Evolutionary conservation across 768 basidiomycete species (phyloP).

Genomic region (Trametes meyenii): DNA sequence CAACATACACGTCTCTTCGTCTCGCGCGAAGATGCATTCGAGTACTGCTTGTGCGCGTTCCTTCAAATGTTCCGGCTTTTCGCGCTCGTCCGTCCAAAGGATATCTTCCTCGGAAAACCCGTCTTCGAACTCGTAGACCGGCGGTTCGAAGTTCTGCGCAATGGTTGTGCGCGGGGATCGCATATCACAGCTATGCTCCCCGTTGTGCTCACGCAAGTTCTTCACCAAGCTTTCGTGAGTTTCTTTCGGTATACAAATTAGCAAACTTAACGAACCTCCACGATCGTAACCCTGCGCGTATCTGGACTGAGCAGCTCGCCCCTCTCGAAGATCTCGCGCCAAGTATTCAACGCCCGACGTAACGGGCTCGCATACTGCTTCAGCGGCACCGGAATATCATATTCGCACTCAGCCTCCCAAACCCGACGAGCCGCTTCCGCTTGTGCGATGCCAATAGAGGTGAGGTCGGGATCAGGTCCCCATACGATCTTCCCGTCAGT

Average conservation of each 20-base stretch:
- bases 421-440: constrained; percentile 46
- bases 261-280: constrained; percentile 50
- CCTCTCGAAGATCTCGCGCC: constrained; percentile 51
- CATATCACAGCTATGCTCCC: constrained; percentile 73
- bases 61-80: constrained; percentile 49
- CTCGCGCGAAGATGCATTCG: constrained; percentile 55
- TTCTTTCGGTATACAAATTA: neutral
- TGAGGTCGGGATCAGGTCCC: constrained; percentile 78
- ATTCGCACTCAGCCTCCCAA: constrained; percentile 47
- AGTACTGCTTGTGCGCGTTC: constrained; percentile 53
- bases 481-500: constrained; percentile 69
- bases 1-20: constrained; percentile 51
- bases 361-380: constrained; percentile 65
- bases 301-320: constrained; percentile 18
- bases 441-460: constrained; percentile 57
- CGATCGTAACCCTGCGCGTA: constrained; percentile 42
- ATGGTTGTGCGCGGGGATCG: constrained; percentile 56
- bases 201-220: constrained; percentile 69
- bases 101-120: constrained; percentile 65
- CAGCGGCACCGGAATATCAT: constrained; percentile 52
- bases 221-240: constrained; percentile 29
- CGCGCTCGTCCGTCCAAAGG: constrained; percentile 60
- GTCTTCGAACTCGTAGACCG: constrained; percentile 52
- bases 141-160: constrained; percentile 45
- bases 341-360: constrained; percentile 61